A percentile compares a stretch with the other conserved stretches of the same genome.
These are phyloP conservation scores for Cyberlindnera mississippiensis DNA, from an alignment of 805 yeast species.

Conservation along the genomic window DNA sequence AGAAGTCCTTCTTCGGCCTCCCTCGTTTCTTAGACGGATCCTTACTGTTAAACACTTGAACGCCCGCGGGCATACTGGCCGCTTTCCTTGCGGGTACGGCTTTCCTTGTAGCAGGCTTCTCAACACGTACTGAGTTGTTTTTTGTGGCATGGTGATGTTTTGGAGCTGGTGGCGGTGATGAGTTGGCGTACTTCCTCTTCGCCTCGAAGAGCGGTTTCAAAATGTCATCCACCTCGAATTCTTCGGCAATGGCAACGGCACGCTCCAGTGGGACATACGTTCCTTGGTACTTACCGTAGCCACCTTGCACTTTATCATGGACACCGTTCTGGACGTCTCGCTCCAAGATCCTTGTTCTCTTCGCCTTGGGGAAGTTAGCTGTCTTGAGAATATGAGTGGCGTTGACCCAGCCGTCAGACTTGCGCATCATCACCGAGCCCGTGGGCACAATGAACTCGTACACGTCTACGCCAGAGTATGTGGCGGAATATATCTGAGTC, in stretches of 20 bases:
- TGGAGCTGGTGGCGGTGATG: conserved; percentile 57
- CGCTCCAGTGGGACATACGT: conserved; percentile 90
- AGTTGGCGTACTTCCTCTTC: conserved; percentile 44
- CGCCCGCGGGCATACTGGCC: conserved; percentile 22
- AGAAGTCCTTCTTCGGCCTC: conserved; percentile 22
- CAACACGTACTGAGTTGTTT: conserved; percentile 17
- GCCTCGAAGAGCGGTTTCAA: conserved; percentile 66
- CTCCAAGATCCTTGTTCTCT: conserved; percentile 86
- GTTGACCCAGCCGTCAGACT: conserved; percentile 79
- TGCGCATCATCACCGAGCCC: conserved; percentile 75
- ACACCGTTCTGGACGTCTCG: conserved; percentile 86
- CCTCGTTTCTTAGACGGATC: conserved; percentile 25
- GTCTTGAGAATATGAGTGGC: conserved; percentile 94
- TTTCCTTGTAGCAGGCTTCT: conserved; percentile 9
- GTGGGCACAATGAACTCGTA: conserved; percentile 68
- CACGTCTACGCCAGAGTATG: conserved; percentile 78
- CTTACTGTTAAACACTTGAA: background rate
- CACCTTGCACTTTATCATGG: conserved; percentile 96
- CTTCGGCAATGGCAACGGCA: conserved; percentile 64
- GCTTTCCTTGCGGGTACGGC: conserved; percentile 7
- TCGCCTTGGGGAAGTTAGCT: conserved; percentile 92
- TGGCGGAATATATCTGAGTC: conserved; percentile 62
- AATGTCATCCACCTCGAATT: conserved; percentile 57
- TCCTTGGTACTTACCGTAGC: conserved; percentile 95
- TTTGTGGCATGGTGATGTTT: conserved; percentile 62